These are phyloP conservation scores for Gossypium aridum DNA, from an alignment of 441 rosid species.

Conservation along the genomic window DNA sequence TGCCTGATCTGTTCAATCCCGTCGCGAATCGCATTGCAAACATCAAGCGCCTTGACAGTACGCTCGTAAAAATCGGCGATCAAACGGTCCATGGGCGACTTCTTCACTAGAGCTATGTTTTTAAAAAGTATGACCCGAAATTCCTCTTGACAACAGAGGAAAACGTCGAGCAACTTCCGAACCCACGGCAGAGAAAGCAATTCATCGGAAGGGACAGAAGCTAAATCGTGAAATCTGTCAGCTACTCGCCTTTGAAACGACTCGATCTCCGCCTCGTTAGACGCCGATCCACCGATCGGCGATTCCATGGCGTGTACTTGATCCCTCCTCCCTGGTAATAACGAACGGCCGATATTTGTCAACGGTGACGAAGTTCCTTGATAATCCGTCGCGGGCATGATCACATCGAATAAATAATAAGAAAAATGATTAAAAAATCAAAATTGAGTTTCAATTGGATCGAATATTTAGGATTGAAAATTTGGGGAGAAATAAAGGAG, in stretches of 20 bases:
- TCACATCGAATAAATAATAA: constrained; percentile 10
- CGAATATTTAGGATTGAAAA: neutral
- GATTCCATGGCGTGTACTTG: constrained; percentile 42
- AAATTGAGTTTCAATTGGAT: neutral
- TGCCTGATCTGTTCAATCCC: constrained; percentile 88
- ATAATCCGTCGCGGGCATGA: constrained; percentile 72
- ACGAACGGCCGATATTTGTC: constrained; percentile 42
- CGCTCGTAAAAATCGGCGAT: constrained; percentile 67
- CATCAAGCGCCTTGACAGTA: constrained; percentile 82
- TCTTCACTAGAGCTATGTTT: constrained; percentile 20
- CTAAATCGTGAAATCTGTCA: constrained; percentile 44
- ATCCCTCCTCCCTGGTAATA: constrained; percentile 55
- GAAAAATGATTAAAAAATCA: neutral
- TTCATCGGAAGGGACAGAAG: constrained; percentile 34
- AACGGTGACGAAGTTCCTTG: constrained; percentile 43
- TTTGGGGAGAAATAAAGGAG: constrained; percentile 2
- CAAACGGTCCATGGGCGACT: constrained; percentile 60
- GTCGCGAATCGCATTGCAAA: constrained; percentile 87
- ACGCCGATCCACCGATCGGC: constrained; percentile 17
- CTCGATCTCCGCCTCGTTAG: constrained; percentile 44
- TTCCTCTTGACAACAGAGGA: constrained; percentile 66
- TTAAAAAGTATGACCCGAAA: constrained; percentile 43
- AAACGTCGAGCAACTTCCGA: constrained; percentile 57
- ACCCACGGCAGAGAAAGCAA: constrained; percentile 68
- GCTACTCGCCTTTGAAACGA: constrained; percentile 57